phyloP scores from a whole-genome alignment of 2,329 filamentous ascomycete species.

The Fusarium keratoplasticum region DNA sequence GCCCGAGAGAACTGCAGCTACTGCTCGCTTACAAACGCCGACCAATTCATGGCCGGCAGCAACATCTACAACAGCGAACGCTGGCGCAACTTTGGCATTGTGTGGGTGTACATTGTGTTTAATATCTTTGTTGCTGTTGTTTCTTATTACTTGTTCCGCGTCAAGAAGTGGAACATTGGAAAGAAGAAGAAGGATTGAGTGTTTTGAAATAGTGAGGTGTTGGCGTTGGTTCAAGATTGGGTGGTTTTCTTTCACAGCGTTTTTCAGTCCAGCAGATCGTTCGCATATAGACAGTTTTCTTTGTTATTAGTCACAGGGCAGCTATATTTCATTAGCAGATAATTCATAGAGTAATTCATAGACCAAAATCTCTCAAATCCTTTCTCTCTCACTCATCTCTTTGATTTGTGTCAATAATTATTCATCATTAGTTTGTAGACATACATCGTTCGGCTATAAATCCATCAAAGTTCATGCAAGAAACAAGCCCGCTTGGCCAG shows the following conservation, averaged over 20 bases:
- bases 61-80: constrained; percentile 30
- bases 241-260: background rate
- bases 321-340: background rate
- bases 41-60: constrained; percentile 31
- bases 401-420: background rate
- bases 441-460: background rate
- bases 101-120: constrained; percentile 32
- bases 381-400: background rate
- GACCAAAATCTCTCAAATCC: background rate
- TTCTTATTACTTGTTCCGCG: constrained; percentile 32
- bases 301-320: background rate
- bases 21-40: constrained; percentile 20
- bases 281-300: background rate
- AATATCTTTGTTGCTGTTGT: constrained; percentile 28
- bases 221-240: background rate
- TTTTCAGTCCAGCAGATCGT: background rate
- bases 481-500: background rate
- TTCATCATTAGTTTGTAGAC: background rate
- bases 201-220: background rate
- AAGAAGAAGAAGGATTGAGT: constrained; percentile 30
- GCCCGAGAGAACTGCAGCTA: constrained; percentile 16
- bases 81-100: constrained; percentile 33
- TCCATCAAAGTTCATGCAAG: background rate
- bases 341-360: background rate
- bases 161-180: constrained; percentile 36